Percentiles rank a stretch among this genome's conserved stretches.
Conservation (phyloP, 1,284 basidiomycete species). For the Leccinum pachyderme region DNA sequence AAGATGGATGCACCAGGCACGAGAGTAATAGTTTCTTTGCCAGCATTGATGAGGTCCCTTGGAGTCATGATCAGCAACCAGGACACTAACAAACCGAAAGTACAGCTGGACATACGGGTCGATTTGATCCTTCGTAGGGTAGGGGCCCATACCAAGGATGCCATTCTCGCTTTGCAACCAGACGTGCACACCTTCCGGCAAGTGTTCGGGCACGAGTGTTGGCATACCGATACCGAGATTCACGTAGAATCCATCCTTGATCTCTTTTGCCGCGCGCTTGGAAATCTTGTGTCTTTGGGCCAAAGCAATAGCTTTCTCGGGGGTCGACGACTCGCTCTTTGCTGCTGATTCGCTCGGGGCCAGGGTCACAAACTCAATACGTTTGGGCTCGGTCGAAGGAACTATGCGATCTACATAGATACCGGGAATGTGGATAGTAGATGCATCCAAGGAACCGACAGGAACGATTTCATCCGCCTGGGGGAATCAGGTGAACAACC, state of each 20-base stretch:
- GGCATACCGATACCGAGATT: conserved; percentile 88
- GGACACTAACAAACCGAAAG: background rate
- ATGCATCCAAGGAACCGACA: conserved; percentile 79
- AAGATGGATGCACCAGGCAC: conserved; percentile 92
- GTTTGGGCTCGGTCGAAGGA: conserved; percentile 72
- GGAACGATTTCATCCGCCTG: conserved; percentile 93
- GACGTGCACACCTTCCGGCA: conserved; percentile 77
- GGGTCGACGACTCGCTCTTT: conserved; percentile 35
- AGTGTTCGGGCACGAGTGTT: conserved; percentile 86
- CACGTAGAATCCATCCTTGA: conserved; percentile 87
- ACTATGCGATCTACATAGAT: conserved; percentile 90
- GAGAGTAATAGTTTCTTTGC: conserved; percentile 93
- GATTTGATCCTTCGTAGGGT: conserved; percentile 83
- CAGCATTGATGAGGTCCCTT: conserved; percentile 92
- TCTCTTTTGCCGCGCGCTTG: conserved; percentile 52
- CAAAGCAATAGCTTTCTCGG: conserved; percentile 54
- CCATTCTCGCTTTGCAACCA: conserved; percentile 97
- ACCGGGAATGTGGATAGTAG: conserved; percentile 82
- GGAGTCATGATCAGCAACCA: background rate
- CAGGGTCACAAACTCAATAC: conserved; percentile 77
- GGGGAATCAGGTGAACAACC: background rate
- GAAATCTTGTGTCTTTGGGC: conserved; percentile 38
- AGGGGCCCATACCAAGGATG: conserved; percentile 93
- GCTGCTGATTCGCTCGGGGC: conserved; percentile 39
- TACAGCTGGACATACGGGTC: conserved; percentile 66